Conservation (phyloP, 1,139 yeast species). For the Kodamaea fungicola region DNA sequence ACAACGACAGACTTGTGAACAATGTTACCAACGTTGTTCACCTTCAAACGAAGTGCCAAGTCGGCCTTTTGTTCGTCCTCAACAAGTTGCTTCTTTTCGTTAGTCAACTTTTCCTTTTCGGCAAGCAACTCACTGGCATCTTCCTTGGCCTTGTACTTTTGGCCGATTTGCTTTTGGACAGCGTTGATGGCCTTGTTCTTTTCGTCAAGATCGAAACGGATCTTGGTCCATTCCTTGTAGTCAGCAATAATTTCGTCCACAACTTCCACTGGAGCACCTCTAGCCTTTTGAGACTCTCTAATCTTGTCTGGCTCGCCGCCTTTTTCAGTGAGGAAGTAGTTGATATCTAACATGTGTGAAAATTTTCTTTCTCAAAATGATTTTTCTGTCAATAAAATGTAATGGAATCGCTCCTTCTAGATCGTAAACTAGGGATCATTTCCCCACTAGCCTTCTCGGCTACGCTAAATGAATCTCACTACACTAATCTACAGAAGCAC, state of each 20-base stretch:
- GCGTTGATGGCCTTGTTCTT: slow-evolving; percentile 82
- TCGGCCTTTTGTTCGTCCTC: slow-evolving; percentile 80
- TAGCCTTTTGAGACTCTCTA: slow-evolving; percentile 83
- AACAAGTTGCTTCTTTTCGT: slow-evolving; percentile 63
- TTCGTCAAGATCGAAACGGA: slow-evolving; percentile 90
- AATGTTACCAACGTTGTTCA: slow-evolving; percentile 86
- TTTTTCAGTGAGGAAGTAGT: slow-evolving; percentile 87
- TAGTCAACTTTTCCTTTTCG: slow-evolving; percentile 71
- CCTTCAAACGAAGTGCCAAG: slow-evolving; percentile 67
- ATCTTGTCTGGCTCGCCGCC: slow-evolving; percentile 94
- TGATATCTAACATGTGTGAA: slow-evolving; percentile 75
- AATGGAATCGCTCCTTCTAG: slow-evolving; percentile 41
- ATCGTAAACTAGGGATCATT: slow-evolving; percentile 28
- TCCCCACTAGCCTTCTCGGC: slow-evolving; percentile 34
- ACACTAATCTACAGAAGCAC: slow-evolving; percentile 26
- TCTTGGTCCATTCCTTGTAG: slow-evolving; percentile 88
- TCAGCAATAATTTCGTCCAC: slow-evolving; percentile 92
- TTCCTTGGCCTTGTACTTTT: slow-evolving; percentile 89
- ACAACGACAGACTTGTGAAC: slow-evolving; percentile 90
- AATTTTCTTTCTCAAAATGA: background rate
- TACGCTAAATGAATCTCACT: slow-evolving; percentile 39
- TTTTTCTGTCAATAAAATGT: too few species aligned
- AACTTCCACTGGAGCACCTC: slow-evolving; percentile 91
- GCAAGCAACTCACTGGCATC: slow-evolving; percentile 83
- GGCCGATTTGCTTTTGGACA: slow-evolving; percentile 88